phyloP scores from a whole-genome alignment of 1,284 basidiomycete genomes.

The Cryptococcus neoformans region DNA sequence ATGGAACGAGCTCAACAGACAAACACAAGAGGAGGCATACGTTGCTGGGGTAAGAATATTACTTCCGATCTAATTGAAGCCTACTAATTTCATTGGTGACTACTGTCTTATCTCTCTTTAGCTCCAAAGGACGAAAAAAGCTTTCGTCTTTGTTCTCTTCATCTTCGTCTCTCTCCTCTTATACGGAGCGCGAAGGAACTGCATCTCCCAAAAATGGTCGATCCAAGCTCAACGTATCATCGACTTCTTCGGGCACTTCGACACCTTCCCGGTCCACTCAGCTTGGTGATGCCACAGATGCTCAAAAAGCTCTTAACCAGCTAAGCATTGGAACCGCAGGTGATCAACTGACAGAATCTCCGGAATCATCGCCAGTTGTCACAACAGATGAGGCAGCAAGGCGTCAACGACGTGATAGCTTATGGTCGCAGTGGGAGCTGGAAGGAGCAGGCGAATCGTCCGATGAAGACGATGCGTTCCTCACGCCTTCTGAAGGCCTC shows the following conservation, averaged over 20 bases:
- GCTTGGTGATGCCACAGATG: conserved; percentile 2
- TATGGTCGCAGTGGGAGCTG: conserved; percentile 47
- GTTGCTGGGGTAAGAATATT: conserved; percentile 14
- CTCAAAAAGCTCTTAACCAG: conserved; percentile 3
- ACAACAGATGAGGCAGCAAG: background rate
- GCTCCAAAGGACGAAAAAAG: conserved; percentile 31
- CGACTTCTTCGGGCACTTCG: conserved; percentile 27
- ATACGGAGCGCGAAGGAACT: conserved; percentile 9
- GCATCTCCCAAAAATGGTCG: conserved; percentile 8
- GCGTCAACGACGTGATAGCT: conserved; percentile 20
- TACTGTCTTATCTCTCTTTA: background rate
- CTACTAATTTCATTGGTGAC: background rate
- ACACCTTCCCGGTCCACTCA: conserved; percentile 22
- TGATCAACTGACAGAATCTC: conserved; percentile 1
- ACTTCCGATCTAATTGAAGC: background rate
- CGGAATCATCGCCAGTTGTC: conserved; percentile 20
- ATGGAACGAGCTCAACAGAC: conserved; percentile 6
- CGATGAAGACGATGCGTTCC: conserved; percentile 33
- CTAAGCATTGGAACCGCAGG: conserved; percentile 2
- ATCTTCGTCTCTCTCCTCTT: conserved; percentile 22
- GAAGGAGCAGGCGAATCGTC: conserved; percentile 22
- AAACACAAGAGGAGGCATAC: conserved; percentile 14
- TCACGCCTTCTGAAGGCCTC: conserved; percentile 46
- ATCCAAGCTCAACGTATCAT: conserved; percentile 16
- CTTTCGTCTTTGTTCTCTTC: conserved; percentile 41